Evolutionary conservation across 2,329 filamentous ascomycete species (phyloP).

Genomic region (Diaporthe eres): DNA sequence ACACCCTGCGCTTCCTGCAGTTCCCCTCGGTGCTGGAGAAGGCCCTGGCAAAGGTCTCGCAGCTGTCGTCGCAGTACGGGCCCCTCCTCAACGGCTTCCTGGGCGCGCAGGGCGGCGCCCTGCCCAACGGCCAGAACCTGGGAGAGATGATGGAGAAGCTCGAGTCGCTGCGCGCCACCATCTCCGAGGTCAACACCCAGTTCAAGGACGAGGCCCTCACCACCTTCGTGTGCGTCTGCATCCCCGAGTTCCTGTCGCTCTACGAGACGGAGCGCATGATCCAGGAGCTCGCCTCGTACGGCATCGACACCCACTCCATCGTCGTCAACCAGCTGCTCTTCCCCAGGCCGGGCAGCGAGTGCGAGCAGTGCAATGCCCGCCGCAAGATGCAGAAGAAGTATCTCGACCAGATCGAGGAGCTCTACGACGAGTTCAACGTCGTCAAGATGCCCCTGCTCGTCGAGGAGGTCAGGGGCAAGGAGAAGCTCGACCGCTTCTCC

Average conservation of each 20-base stretch:
- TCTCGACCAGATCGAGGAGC: conserved; percentile 96
- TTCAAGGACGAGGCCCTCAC: conserved; percentile 98
- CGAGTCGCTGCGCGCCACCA: conserved; percentile 92
- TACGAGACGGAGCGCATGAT: conserved; percentile 99
- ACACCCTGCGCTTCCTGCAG: conserved; percentile 98
- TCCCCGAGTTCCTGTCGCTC: conserved; percentile 94
- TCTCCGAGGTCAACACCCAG: conserved; percentile 95
- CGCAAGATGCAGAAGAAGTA: conserved; percentile 99
- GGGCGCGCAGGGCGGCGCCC: conserved; percentile 76
- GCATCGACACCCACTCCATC: conserved; percentile 97
- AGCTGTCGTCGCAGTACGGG: conserved; percentile 93
- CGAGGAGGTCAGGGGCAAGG: conserved; percentile 96
- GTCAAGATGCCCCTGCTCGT: conserved; percentile 97
- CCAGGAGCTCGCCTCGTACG: conserved; percentile 92
- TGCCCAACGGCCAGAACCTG: conserved; percentile 94
- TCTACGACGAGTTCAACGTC: conserved; percentile 99
- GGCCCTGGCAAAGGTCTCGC: conserved; percentile 95
- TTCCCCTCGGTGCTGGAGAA: conserved; percentile 99
- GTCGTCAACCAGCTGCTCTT: conserved; percentile 98
- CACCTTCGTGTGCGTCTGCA: conserved; percentile 98
- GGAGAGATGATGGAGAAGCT: conserved; percentile 95
- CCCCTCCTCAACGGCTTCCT: conserved; percentile 96
- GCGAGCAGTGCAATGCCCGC: conserved; percentile 94
- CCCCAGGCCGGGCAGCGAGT: conserved; percentile 85
- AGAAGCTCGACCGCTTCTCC: conserved; percentile 91